Conservation (phyloP, 352 stramenopile genomes). For the Pythium insidiosum region DNA sequence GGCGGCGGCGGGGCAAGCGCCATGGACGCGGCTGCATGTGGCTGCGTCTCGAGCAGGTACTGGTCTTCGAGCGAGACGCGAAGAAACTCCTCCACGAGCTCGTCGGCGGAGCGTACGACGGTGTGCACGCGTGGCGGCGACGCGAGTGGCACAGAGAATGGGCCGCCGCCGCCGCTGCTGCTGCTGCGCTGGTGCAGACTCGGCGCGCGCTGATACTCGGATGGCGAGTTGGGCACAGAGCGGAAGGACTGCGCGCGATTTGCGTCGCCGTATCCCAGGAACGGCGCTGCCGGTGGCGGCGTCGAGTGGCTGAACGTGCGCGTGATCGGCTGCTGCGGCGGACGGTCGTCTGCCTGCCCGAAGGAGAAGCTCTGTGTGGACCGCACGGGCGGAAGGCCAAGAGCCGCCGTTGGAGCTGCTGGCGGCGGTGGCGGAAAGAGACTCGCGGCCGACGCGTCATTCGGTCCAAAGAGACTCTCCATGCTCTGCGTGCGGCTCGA, state of each 20-base stretch:
- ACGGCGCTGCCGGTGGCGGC: conserved; percentile 55
- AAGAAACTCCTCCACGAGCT: conserved; percentile 64
- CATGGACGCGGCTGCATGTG: no score
- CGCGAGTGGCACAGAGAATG: conserved; percentile 8
- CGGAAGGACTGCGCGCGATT: conserved; percentile 39
- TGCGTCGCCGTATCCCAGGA: conserved; percentile 52
- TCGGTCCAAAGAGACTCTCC: conserved; percentile 32
- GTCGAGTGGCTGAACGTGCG: conserved; percentile 29
- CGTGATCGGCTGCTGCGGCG: conserved; percentile 15
- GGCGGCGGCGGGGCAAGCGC: conserved; percentile 6
- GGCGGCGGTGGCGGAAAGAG: conserved; percentile 14
- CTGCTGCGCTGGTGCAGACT: conserved; percentile 3
- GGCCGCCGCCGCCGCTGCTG: conserved; percentile 12
- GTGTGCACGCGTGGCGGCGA: conserved; percentile 18
- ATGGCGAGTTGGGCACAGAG: conserved; percentile 12
- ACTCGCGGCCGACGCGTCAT: neutral
- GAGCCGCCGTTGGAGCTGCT: no score
- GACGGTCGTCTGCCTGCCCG: conserved; percentile 17
- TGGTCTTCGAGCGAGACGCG: conserved; percentile 34
- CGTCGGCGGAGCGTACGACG: conserved; percentile 25
- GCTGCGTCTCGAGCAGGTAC: conserved; percentile 11
- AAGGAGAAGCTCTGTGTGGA: conserved; percentile 45
- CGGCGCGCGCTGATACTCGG: conserved; percentile 4
- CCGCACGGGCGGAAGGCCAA: conserved; percentile 18
- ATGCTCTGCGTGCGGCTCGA: conserved; percentile 18